A percentile compares a stretch with the other conserved stretches of the same genome.
phyloP scores from a whole-genome alignment of 73 alveolate genomes.

The Paramecium tetraurelia region DNA sequence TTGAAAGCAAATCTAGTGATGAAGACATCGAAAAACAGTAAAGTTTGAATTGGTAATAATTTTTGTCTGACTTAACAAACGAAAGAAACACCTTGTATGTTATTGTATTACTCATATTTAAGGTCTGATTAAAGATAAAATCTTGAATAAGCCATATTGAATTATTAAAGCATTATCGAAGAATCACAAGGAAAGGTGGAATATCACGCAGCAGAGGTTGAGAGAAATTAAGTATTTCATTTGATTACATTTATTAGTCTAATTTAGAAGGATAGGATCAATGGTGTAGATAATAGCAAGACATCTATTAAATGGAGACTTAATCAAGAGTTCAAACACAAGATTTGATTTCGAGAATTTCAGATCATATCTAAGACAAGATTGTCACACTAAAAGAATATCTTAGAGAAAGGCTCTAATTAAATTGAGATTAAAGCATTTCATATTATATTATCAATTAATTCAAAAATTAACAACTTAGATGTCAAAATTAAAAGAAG shows the following conservation, averaged over 20 bases:
- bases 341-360: constrained; percentile 30
- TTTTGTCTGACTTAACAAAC: constrained; percentile 29
- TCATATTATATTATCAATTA: neutral
- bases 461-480: neutral
- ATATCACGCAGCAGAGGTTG: constrained; percentile 40
- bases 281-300: constrained; percentile 38
- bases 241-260: neutral
- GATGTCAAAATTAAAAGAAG: no score
- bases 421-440: constrained; percentile 3
- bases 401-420: constrained; percentile 36
- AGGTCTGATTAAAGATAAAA: constrained; percentile 31
- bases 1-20: constrained; percentile 29
- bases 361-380: constrained; percentile 39
- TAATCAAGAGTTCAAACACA: constrained; percentile 6
- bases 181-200: constrained; percentile 45
- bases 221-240: constrained; percentile 11
- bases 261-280: constrained; percentile 45
- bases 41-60: constrained; percentile 13
- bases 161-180: constrained; percentile 27
- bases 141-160: constrained; percentile 17
- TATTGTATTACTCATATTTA: neutral
- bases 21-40: constrained; percentile 17
- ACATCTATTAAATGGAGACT: constrained; percentile 10
- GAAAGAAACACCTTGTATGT: constrained; percentile 35
- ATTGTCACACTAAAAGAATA: constrained; percentile 43